Conservation (phyloP, 1,284 basidiomycete species). For the Ceratobasidium sp. region DNA sequence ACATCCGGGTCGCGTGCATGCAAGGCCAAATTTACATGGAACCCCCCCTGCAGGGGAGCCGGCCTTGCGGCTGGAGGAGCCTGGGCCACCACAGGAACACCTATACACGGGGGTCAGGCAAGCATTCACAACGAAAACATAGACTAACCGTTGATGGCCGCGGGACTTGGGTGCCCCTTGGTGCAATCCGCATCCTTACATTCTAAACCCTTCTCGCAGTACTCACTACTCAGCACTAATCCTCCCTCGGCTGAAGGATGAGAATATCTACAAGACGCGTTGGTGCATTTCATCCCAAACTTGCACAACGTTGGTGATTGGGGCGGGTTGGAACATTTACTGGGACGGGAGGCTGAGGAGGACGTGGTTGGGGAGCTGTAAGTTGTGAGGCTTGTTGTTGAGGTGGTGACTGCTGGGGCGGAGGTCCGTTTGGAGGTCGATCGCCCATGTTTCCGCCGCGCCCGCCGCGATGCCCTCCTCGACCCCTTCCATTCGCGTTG, state of each 20-base stretch:
- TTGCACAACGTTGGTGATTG: slow-evolving; percentile 90
- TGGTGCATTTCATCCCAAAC: slow-evolving; percentile 86
- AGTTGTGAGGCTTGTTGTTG: slow-evolving; percentile 45
- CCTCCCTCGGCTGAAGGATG: slow-evolving; percentile 91
- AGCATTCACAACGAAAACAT: background rate
- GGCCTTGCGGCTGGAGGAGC: slow-evolving; percentile 29
- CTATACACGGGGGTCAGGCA: slow-evolving; percentile 3
- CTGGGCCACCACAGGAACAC: slow-evolving; percentile 42
- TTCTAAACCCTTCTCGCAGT: slow-evolving; percentile 82
- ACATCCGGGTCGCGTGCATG: slow-evolving; percentile 78
- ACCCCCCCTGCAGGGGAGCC: slow-evolving; percentile 48
- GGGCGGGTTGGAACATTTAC: slow-evolving; percentile 68
- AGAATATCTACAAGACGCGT: slow-evolving; percentile 83
- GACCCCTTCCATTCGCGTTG: slow-evolving; percentile 46
- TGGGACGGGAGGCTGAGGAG: slow-evolving; percentile 44
- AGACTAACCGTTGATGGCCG: slow-evolving; percentile 60
- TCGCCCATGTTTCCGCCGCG: slow-evolving; percentile 42
- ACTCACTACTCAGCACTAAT: slow-evolving; percentile 89
- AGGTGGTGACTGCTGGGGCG: slow-evolving; percentile 10
- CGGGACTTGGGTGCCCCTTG: slow-evolving; percentile 87
- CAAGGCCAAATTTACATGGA: slow-evolving; percentile 75
- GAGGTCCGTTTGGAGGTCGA: slow-evolving; percentile 4
- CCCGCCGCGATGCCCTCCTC: slow-evolving; percentile 41
- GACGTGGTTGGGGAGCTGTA: slow-evolving; percentile 51
- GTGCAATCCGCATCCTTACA: slow-evolving; percentile 92